Percentiles rank a stretch among this genome's conserved stretches.
Evolutionary conservation across 352 stramenopile genomes (phyloP).

Genomic region (Pythium graminicola): DNA sequence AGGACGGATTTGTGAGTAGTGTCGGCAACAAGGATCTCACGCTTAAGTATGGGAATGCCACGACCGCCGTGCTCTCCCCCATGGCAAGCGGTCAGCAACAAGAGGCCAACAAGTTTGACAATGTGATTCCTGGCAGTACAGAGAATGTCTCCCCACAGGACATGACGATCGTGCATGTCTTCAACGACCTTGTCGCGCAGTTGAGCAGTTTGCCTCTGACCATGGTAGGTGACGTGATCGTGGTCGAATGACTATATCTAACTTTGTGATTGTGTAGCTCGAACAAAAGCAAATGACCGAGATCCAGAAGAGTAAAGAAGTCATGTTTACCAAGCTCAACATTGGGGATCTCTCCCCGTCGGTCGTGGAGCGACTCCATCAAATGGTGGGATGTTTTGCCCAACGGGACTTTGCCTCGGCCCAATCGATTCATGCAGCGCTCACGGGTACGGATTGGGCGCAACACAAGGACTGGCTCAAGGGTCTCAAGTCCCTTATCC

Average conservation of each 20-base stretch:
- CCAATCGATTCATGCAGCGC: slow-evolving; percentile 81
- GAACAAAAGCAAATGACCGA: slow-evolving; percentile 84
- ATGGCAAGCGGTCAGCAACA: slow-evolving; percentile 11
- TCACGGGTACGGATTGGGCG: slow-evolving; percentile 92
- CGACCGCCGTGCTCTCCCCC: slow-evolving; percentile 55
- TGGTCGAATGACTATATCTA: slow-evolving; percentile 6
- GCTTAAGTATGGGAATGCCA: slow-evolving; percentile 80
- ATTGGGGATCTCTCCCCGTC: slow-evolving; percentile 60
- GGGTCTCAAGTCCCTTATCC: slow-evolving; percentile 94
- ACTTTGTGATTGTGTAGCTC: slow-evolving; percentile 38
- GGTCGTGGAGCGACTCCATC: slow-evolving; percentile 66
- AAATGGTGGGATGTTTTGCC: slow-evolving; percentile 73
- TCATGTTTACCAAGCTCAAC: slow-evolving; percentile 87
- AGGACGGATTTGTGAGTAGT: slow-evolving; percentile 79
- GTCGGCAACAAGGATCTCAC: slow-evolving; percentile 84
- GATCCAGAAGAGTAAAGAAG: slow-evolving; percentile 79
- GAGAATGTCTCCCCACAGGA: slow-evolving; percentile 71
- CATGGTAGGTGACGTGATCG: slow-evolving; percentile 69
- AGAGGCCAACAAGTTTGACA: slow-evolving; percentile 37
- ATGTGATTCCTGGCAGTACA: slow-evolving; percentile 54
- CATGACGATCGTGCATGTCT: slow-evolving; percentile 68
- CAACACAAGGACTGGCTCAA: slow-evolving; percentile 98
- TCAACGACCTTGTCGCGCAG: slow-evolving; percentile 74
- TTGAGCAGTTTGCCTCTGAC: slow-evolving; percentile 68
- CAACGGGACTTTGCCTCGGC: slow-evolving; percentile 72